Conservation (phyloP, 1,284 basidiomycete species). For the Neonothopanus nambi region DNA sequence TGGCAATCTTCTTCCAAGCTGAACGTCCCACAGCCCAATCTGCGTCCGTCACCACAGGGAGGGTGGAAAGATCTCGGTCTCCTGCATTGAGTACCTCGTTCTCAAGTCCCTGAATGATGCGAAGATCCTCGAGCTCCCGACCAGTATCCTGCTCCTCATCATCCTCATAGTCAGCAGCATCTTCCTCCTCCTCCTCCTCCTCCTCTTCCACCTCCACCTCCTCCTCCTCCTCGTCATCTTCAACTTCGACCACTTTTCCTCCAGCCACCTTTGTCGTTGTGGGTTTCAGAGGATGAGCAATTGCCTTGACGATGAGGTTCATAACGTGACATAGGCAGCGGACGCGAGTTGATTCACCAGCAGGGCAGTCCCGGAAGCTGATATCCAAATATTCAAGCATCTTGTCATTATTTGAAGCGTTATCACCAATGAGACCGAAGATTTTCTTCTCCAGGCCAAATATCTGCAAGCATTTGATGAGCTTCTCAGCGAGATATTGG, state of each 20-base stretch:
- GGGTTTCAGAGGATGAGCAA: not conserved
- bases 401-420: conserved; percentile 8
- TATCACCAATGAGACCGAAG: not conserved
- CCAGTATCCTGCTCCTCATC: not conserved
- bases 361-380: not conserved
- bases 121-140: too few species aligned
- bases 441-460: not conserved
- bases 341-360: not conserved
- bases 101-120: too few species aligned
- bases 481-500: conserved; percentile 1
- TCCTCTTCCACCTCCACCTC: not conserved
- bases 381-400: not conserved
- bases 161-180: not conserved
- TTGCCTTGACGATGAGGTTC: not conserved
- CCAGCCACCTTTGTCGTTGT: not conserved
- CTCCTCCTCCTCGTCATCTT: not conserved
- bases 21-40: too few species aligned
- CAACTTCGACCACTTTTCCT: not conserved
- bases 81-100: too few species aligned
- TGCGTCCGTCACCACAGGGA: not conserved
- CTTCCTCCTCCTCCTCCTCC: not conserved
- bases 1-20: too few species aligned
- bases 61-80: too few species aligned
- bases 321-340: not conserved
- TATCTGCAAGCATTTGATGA: not conserved